Evolutionary conservation across 1,284 basidiomycete species (phyloP).

Genomic region (Leccinum pachyderme): DNA sequence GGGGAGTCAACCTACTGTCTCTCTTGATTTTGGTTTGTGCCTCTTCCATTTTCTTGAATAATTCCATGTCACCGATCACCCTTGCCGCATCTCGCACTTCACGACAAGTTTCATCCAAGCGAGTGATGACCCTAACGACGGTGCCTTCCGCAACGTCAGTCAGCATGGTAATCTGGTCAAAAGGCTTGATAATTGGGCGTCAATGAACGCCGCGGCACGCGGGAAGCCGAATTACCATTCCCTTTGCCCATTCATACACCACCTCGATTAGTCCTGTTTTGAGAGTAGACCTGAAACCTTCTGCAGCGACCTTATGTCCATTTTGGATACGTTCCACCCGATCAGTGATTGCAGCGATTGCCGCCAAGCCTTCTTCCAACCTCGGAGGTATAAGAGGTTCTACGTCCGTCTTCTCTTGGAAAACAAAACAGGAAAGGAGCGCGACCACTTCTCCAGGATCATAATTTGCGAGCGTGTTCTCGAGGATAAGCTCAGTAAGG

Average conservation of each 20-base stretch:
- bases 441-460: constrained; percentile 98
- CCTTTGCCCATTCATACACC: constrained; percentile 98
- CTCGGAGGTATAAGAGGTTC: constrained; percentile 80
- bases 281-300: constrained; percentile 72
- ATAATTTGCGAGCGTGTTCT: constrained; percentile 88
- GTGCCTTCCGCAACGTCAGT: constrained; percentile 98
- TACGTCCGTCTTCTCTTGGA: constrained; percentile 94
- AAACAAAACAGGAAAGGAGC: constrained; percentile 92
- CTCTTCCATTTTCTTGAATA: constrained; percentile 98
- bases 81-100: constrained; percentile 97
- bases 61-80: constrained; percentile 92
- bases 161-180: constrained; percentile 88
- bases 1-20: constrained; percentile 68
- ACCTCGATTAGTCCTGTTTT: constrained; percentile 94
- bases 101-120: constrained; percentile 95
- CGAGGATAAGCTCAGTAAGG: constrained; percentile 94
- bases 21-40: constrained; percentile 91
- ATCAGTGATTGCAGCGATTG: constrained; percentile 82
- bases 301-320: constrained; percentile 72
- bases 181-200: constrained; percentile 59
- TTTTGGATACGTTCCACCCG: constrained; percentile 81
- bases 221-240: constrained; percentile 67
- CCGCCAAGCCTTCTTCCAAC: constrained; percentile 76
- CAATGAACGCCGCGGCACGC: not conserved
- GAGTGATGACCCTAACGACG: constrained; percentile 94